Evolutionary conservation across 495 filamentous ascomycete species (phyloP).

Genomic region (Sordaria brevicollis): DNA sequence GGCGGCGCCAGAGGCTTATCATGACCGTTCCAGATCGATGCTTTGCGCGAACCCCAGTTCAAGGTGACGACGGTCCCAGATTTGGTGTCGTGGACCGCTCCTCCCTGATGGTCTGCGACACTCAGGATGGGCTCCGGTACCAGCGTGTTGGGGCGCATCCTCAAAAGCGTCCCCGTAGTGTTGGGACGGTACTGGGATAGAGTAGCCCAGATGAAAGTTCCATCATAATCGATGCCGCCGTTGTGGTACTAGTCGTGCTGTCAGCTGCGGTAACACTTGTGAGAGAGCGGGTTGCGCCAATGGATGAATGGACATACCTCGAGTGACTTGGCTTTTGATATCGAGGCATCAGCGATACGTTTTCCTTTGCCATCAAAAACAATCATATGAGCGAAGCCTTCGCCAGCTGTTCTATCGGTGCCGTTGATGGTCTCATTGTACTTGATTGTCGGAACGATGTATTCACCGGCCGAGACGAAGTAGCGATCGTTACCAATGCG

Average conservation of each 20-base stretch:
- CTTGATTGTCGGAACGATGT: slow-evolving; percentile 14
- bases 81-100: slow-evolving; percentile 21
- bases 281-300: not conserved
- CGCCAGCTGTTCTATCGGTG: slow-evolving; percentile 20
- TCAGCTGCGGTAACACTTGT: not conserved
- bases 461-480: slow-evolving; percentile 23
- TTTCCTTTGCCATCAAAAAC: slow-evolving; percentile 22
- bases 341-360: slow-evolving; percentile 24
- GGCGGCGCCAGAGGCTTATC: slow-evolving; percentile 13
- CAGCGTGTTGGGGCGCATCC: slow-evolving; percentile 21
- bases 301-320: slow-evolving; percentile 3
- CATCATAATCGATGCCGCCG: slow-evolving; percentile 32
- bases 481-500: slow-evolving; percentile 22
- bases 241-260: slow-evolving; percentile 16
- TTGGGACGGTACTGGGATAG: slow-evolving; percentile 28
- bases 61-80: slow-evolving; percentile 21
- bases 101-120: slow-evolving; percentile 25
- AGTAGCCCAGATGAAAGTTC: slow-evolving; percentile 26
- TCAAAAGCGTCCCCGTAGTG: slow-evolving; percentile 25
- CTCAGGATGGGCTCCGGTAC: slow-evolving; percentile 15
- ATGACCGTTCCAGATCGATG: slow-evolving; percentile 18
- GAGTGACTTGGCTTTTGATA: slow-evolving; percentile 15
- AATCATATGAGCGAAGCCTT: slow-evolving; percentile 25
- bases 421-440: slow-evolving; percentile 21
- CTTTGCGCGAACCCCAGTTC: slow-evolving; percentile 26